Conservation (phyloP, 768 basidiomycete genomes). For the Nidula microcarpa region DNA sequence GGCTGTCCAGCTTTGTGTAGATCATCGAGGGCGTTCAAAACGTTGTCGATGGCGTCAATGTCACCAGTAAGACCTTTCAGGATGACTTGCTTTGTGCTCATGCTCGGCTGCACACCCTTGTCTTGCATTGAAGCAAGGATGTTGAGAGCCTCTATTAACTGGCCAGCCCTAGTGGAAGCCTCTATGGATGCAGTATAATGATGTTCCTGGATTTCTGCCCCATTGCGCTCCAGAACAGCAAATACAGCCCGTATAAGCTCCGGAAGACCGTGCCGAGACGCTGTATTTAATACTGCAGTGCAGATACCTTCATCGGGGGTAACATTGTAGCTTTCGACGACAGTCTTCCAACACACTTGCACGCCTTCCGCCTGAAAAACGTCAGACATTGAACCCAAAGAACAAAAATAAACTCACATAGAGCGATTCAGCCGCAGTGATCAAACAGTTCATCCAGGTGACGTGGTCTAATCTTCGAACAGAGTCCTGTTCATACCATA, state of each 20-base stretch:
- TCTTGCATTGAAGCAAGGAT: slow-evolving; percentile 38
- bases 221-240: slow-evolving; percentile 45
- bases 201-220: slow-evolving; percentile 55
- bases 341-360: slow-evolving; percentile 54
- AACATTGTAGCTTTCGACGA: slow-evolving; percentile 47
- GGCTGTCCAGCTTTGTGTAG: slow-evolving; percentile 48
- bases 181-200: slow-evolving; percentile 80
- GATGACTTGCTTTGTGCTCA: slow-evolving; percentile 49
- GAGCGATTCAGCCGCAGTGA: slow-evolving; percentile 56
- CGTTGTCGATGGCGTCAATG: slow-evolving; percentile 54
- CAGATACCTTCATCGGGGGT: slow-evolving; percentile 76
- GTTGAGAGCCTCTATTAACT: slow-evolving; percentile 59
- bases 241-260: slow-evolving; percentile 68
- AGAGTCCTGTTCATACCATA: slow-evolving; percentile 53
- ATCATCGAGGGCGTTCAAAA: slow-evolving; percentile 44
- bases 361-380: slow-evolving; percentile 62
- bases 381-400: slow-evolving; percentile 1
- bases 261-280: slow-evolving; percentile 69
- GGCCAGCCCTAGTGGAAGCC: slow-evolving; percentile 56
- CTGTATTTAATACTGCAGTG: slow-evolving; percentile 65
- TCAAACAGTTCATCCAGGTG: slow-evolving; percentile 67
- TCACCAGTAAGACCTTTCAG: slow-evolving; percentile 16
- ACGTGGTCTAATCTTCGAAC: slow-evolving; percentile 47
- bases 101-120: slow-evolving; percentile 29
- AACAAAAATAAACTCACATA: slow-evolving; percentile 51